These are phyloP conservation scores for Cucurbita pepo DNA, from an alignment of 306 rosid species.

Conservation along the genomic window DNA sequence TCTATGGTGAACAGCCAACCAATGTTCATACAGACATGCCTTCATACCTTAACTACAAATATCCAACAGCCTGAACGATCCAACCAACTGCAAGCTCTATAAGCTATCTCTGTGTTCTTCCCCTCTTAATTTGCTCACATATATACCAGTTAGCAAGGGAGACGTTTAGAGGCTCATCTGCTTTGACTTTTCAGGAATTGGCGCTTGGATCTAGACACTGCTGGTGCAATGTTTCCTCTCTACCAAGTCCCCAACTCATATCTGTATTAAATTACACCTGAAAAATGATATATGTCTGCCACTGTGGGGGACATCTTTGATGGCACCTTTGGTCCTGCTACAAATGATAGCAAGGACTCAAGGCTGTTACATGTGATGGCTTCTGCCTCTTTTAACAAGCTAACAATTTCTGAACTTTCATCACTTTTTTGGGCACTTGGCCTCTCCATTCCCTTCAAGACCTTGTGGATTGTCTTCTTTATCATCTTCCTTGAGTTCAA, in stretches of 20 bases:
- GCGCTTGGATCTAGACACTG: neutral
- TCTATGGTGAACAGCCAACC: neutral
- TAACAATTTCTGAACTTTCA: neutral
- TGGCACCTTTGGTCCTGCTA: slow-evolving; percentile 2
- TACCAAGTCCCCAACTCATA: neutral
- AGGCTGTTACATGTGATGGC: neutral
- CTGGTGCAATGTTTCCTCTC: neutral
- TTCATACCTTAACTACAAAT: neutral
- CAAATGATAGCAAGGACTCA: slow-evolving; percentile 1
- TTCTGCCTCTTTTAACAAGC: slow-evolving; percentile 8
- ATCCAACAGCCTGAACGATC: neutral
- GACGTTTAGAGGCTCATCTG: neutral
- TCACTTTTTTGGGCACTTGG: neutral
- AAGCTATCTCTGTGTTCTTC: neutral
- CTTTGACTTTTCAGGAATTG: neutral
- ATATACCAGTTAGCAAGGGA: neutral
- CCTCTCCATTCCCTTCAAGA: neutral
- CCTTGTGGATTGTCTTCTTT: neutral
- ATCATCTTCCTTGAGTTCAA: neutral
- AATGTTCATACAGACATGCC: neutral
- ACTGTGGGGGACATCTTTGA: neutral
- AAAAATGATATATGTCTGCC: neutral
- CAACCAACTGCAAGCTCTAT: neutral
- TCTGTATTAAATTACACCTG: neutral
- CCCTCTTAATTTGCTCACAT: neutral